A percentile compares a stretch with the other conserved stretches of the same genome.
phyloP scores from a whole-genome alignment of 78 protist species.

The Fonticula alba region DNA sequence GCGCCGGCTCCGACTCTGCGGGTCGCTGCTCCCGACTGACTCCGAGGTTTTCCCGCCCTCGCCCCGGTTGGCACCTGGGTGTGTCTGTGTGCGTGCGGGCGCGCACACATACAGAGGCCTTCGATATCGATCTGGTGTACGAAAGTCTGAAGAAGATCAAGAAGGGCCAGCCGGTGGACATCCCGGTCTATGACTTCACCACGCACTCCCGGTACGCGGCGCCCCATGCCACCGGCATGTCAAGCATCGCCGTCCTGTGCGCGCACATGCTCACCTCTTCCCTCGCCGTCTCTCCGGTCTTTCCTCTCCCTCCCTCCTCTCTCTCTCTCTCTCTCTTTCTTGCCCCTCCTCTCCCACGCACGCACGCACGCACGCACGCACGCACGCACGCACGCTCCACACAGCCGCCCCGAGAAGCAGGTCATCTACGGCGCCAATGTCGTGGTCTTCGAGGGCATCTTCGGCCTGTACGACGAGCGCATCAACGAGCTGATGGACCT shows the following conservation, averaged over 20 bases:
- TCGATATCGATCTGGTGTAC: conserved; percentile 9
- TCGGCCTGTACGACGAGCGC: conserved; percentile 22
- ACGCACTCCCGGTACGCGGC: conserved; percentile 10
- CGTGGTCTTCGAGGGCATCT: conserved; percentile 23
- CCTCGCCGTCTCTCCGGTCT: no score
- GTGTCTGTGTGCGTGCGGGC: no score
- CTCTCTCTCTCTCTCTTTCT: no score
- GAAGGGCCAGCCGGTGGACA: conserved; percentile 14
- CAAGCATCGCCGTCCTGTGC: no score
- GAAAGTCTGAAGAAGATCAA: conserved; percentile 10
- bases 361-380: no score
- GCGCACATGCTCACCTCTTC: no score
- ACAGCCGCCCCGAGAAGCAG: background rate
- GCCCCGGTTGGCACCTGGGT: no score
- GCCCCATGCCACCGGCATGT: no score
- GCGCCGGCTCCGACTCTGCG: background rate
- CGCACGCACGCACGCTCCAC: no score
- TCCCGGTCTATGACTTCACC: conserved; percentile 17
- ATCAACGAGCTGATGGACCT: conserved; percentile 23
- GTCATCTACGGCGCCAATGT: conserved; percentile 17
- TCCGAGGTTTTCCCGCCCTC: background rate
- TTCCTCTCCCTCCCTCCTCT: no score
- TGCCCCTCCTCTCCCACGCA: no score
- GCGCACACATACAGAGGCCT: conserved; percentile 5
- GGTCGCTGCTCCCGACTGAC: background rate